phyloP scores from a whole-genome alignment of 208 protist genomes.

The Crithidia bombi region DNA sequence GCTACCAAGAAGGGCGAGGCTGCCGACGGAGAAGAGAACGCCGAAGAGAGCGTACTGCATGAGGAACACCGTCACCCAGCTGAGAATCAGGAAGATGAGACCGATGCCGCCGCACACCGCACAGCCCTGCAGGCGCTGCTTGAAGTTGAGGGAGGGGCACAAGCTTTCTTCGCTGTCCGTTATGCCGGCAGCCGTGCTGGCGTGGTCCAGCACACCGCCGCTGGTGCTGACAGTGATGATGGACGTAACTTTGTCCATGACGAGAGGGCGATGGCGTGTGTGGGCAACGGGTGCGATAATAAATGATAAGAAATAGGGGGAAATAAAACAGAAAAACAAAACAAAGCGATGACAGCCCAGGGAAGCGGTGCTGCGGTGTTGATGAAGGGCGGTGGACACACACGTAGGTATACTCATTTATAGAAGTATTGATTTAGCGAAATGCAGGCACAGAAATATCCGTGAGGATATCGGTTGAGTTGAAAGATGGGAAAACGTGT shows the following conservation, averaged over 20 bases:
- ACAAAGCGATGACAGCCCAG: too few species aligned
- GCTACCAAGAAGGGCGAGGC: constrained; percentile 53
- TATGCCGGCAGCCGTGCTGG: constrained; percentile 11
- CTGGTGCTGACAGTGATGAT: constrained; percentile 43
- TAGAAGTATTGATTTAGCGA: too few species aligned
- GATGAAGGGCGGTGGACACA: background rate
- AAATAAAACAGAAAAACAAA: constrained; percentile 20
- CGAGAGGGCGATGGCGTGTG: too few species aligned
- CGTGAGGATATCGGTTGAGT: too few species aligned
- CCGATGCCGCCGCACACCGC: constrained; percentile 50
- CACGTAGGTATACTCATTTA: too few species aligned
- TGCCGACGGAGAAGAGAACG: constrained; percentile 77
- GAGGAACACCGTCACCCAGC: constrained; percentile 68
- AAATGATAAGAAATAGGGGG: background rate
- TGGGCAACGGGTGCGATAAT: background rate
- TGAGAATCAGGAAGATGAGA: constrained; percentile 63
- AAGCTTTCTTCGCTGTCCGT: constrained; percentile 42
- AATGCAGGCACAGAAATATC: too few species aligned
- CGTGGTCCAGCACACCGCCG: constrained; percentile 26
- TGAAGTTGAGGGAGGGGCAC: constrained; percentile 81
- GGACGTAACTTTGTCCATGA: constrained; percentile 55
- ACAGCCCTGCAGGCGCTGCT: constrained; percentile 74
- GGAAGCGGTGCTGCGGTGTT: too few species aligned
- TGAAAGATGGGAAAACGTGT: too few species aligned
- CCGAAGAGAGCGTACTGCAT: constrained; percentile 73